Conservation (phyloP, 2,329 filamentous ascomycete species). For the Talaromyces islandicus region DNA sequence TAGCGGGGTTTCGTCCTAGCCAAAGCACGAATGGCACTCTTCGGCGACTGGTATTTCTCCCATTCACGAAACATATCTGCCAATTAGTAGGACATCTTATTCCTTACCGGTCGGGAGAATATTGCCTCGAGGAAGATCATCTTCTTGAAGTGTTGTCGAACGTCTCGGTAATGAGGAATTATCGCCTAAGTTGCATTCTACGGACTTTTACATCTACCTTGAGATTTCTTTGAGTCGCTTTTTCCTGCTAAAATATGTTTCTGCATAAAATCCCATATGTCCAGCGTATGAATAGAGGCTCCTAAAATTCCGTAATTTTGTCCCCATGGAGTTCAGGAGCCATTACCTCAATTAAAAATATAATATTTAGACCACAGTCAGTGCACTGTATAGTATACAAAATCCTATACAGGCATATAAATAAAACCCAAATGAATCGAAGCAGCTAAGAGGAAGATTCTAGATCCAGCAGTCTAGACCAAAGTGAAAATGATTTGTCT, state of each 20-base stretch:
- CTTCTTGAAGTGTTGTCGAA: not conserved
- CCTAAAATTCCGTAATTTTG: not conserved
- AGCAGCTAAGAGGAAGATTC: not conserved
- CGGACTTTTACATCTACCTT: not conserved
- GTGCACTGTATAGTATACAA: not conserved
- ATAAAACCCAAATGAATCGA: not conserved
- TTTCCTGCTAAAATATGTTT: not conserved
- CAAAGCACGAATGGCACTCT: not conserved
- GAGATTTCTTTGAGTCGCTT: not conserved
- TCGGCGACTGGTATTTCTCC: not conserved
- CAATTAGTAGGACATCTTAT: not conserved
- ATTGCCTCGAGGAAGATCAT: not conserved
- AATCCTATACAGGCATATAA: not conserved
- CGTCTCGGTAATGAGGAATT: not conserved
- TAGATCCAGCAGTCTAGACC: not conserved
- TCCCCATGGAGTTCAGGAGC: not conserved
- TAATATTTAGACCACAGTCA: not conserved
- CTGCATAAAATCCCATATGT: not conserved
- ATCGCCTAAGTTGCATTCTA: not conserved
- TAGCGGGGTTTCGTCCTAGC: not conserved
- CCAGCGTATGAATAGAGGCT: not conserved
- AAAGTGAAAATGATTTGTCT: not conserved
- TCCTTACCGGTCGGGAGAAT: not conserved
- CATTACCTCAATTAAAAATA: not conserved
- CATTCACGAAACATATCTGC: not conserved